A percentile compares a stretch with the other conserved stretches of the same genome.
Evolutionary conservation across 2,329 filamentous ascomycete species (phyloP).

Genomic region (Tolypocladium album): DNA sequence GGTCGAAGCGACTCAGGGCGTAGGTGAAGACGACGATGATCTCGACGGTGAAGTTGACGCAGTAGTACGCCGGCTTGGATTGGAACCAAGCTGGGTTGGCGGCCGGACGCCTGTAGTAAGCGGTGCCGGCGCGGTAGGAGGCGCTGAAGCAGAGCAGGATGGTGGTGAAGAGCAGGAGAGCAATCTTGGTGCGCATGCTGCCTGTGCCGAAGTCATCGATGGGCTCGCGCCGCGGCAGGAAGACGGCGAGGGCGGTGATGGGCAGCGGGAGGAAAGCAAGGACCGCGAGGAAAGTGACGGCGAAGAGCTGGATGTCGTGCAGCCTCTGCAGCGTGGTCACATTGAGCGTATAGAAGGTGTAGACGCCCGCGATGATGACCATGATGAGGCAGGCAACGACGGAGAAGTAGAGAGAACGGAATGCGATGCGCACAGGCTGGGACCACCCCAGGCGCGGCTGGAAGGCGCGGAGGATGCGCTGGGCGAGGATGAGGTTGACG

Average conservation of each 20-base stretch:
- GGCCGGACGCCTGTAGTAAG: constrained; percentile 38
- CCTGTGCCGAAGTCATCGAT: constrained; percentile 49
- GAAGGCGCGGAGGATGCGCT: constrained; percentile 62
- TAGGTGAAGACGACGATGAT: constrained; percentile 59
- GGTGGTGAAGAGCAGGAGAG: constrained; percentile 48
- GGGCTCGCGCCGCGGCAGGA: constrained; percentile 31
- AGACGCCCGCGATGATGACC: constrained; percentile 53
- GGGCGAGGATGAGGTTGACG: constrained; percentile 66
- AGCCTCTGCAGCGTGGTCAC: constrained; percentile 35
- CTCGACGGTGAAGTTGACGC: constrained; percentile 69
- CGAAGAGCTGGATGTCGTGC: constrained; percentile 53
- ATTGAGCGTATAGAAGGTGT: constrained; percentile 57
- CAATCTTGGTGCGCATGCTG: constrained; percentile 54
- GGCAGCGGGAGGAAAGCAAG: constrained; percentile 53
- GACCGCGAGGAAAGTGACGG: constrained; percentile 49
- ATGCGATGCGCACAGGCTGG: constrained; percentile 33
- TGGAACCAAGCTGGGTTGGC: constrained; percentile 58
- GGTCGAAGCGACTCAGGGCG: constrained; percentile 58
- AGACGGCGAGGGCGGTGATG: constrained; percentile 38
- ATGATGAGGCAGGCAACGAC: constrained; percentile 52
- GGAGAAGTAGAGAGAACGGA: constrained; percentile 47
- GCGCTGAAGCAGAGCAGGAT: constrained; percentile 57
- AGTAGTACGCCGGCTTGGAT: constrained; percentile 63
- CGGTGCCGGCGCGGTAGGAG: constrained; percentile 52
- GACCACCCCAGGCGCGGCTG: constrained; percentile 66